Percentiles rank a stretch among this genome's conserved stretches.
These are phyloP conservation scores for Saposhnikovia divaricata DNA, from an alignment of 129 eudicot genomes.

Conservation along the genomic window DNA sequence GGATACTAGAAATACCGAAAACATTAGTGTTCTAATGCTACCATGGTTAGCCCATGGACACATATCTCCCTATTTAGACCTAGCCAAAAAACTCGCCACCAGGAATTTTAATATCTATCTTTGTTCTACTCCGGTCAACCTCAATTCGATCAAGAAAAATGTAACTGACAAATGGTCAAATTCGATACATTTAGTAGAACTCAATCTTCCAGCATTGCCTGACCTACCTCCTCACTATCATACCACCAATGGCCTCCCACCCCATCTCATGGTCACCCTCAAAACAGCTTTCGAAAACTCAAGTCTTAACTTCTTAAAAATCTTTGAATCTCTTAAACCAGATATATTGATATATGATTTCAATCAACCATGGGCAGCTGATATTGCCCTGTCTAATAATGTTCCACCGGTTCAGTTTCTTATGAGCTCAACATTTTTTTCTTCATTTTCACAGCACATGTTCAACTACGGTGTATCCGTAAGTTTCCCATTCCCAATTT, in stretches of 20 bases:
- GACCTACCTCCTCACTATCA: background rate
- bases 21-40: background rate
- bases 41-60: slow-evolving; percentile 1
- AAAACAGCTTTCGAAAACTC: background rate
- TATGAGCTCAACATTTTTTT: background rate
- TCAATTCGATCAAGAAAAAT: background rate
- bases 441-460: background rate
- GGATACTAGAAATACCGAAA: background rate
- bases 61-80: background rate
- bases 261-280: background rate
- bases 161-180: background rate
- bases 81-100: background rate
- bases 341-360: background rate
- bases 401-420: background rate
- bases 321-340: background rate
- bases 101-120: background rate
- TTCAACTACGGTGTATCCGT: background rate
- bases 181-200: background rate
- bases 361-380: background rate
- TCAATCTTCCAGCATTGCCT: background rate
- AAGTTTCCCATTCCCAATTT: background rate
- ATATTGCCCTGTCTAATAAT: background rate
- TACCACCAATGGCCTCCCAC: slow-evolving; percentile 2
- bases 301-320: background rate
- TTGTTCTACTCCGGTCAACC: background rate